These are phyloP conservation scores for Rhynchospora tenuis DNA, from an alignment of 176 grass and related monocot species.

Conservation along the genomic window DNA sequence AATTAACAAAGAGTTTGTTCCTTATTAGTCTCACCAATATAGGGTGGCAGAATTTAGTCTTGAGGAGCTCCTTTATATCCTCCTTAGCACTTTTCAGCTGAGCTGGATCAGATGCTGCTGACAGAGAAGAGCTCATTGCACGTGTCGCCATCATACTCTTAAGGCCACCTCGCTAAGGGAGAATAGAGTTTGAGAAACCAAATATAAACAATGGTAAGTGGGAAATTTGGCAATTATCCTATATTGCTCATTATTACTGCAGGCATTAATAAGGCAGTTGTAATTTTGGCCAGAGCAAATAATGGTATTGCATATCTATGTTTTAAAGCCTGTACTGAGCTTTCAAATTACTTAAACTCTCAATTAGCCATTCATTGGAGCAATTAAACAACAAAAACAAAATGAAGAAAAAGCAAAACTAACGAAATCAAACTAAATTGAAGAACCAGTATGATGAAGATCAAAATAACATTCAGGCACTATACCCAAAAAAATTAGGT, in stretches of 20 bases:
- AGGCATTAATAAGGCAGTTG: not conserved
- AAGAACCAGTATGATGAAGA: not conserved
- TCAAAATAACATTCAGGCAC: not conserved
- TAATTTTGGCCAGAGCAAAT: not conserved
- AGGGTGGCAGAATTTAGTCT: slow-evolving; percentile 60
- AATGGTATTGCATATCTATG: not conserved
- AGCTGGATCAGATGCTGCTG: slow-evolving; percentile 15
- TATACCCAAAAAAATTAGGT: not conserved
- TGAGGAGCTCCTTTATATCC: slow-evolving; percentile 68
- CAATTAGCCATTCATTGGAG: not conserved
- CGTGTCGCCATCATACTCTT: not conserved
- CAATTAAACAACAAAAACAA: not conserved
- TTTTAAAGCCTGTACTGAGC: not conserved
- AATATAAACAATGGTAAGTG: not conserved
- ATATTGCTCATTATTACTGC: not conserved
- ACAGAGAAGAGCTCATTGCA: slow-evolving; percentile 19
- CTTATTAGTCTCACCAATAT: slow-evolving; percentile 45
- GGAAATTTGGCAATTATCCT: not conserved
- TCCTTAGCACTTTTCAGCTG: slow-evolving; percentile 50
- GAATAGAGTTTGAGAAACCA: not conserved
- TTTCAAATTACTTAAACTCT: not conserved
- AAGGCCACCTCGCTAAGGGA: not conserved
- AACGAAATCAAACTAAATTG: not conserved
- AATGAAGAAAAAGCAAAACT: not conserved
- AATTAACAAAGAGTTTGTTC: not conserved